phyloP scores from a whole-genome alignment of 2,329 filamentous ascomycete species.

The Metarhizium humberi region DNA sequence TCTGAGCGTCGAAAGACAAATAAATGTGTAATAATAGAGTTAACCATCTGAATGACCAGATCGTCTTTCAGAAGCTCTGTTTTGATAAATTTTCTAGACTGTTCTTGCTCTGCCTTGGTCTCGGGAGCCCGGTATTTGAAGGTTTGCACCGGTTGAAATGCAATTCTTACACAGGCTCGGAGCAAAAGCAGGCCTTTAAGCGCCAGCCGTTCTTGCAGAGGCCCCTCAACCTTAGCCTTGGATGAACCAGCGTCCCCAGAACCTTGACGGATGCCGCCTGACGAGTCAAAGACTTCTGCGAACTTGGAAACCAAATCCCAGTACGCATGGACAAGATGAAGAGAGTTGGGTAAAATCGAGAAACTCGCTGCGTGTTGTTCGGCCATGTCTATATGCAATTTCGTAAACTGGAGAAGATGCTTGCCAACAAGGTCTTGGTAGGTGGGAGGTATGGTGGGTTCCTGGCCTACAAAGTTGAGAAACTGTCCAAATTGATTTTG shows the following conservation, averaged over 20 bases:
- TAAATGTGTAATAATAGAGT: constrained; percentile 75
- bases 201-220: constrained; percentile 68
- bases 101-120: constrained; percentile 65
- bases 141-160: constrained; percentile 68
- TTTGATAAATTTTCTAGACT: constrained; percentile 62
- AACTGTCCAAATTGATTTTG: constrained; percentile 72
- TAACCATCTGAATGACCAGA: constrained; percentile 73
- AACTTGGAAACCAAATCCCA: constrained; percentile 75
- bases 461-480: constrained; percentile 51
- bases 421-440: constrained; percentile 64
- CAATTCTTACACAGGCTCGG: constrained; percentile 75
- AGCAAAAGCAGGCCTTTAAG: constrained; percentile 77
- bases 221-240: constrained; percentile 46
- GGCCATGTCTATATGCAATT: constrained; percentile 83
- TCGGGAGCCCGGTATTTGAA: constrained; percentile 75
- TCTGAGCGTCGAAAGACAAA: constrained; percentile 82
- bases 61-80: constrained; percentile 64
- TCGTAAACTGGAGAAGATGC: constrained; percentile 82
- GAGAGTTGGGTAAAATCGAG: constrained; percentile 67
- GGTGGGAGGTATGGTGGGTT: constrained; percentile 41
- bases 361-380: constrained; percentile 74
- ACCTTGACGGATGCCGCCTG: constrained; percentile 43
- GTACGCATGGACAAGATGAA: constrained; percentile 71
- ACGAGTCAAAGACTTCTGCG: constrained; percentile 61
- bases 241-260: constrained; percentile 25